Base-by-base conservation (phyloP, 768 basidiomycete species). In the Stropharia rugosoannulata region DNA sequence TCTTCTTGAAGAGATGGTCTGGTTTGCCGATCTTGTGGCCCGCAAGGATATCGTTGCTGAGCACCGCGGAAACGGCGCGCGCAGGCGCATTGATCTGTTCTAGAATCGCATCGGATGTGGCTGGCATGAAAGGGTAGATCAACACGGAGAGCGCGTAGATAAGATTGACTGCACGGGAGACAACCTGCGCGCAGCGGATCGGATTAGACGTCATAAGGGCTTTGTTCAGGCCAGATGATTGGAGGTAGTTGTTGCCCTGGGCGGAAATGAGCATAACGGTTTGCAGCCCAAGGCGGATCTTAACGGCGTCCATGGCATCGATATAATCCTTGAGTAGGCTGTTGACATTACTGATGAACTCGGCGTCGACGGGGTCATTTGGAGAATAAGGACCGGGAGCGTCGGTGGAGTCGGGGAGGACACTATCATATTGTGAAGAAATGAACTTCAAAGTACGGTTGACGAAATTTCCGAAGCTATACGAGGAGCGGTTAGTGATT, bases 101-200 rank as follows among this genome's bases (percentile, higher is more conserved):
- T 51, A 96, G 79, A 61, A 99, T 95, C 2, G 85, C 78, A 22
- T 83, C 84, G 36, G 89, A 86, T 0, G 92, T 96, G 11, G 86
- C 80, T 39, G 97, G 97, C 95, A 99, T 98, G 85, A 93, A 99
- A 0, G 97, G 96, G 67, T 95, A 89, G 60, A 93, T 72, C 62
- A 97, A 77, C 27, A 85, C 87, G 11, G 93, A 89, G 54, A 99
- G 79, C 37, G 87, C 74, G 69, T 97, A 98, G 69, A 98, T 96
- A 62, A 99, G 76, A 75, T 98, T 98, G 70, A 94, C 72, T 25
- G 95, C 90, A 51, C 94, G 87, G 46, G 90, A 86, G 56, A 98
- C 77, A 62, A 98, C 95, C 64, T 91, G 87, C 3, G 90, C 95
- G 64, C 94, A 96, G 56, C 94, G 90, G 54, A 80, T 78, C 2